Evolutionary conservation across 208 protist genomes (phyloP).

Genomic region (Leishmania guyanensis): DNA sequence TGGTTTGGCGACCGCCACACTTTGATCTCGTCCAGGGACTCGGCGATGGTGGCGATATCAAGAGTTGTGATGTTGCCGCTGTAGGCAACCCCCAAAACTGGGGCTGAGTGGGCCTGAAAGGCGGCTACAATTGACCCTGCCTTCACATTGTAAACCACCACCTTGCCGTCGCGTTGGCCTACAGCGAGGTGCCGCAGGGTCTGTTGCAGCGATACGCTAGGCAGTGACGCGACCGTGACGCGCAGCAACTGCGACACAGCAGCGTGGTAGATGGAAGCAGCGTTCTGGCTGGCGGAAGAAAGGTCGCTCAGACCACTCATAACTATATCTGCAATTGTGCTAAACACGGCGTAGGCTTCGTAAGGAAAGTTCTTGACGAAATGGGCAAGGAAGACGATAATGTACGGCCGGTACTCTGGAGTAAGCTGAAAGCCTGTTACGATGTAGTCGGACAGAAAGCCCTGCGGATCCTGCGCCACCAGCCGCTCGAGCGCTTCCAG

Average conservation of each 20-base stretch:
- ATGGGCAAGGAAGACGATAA: conserved; percentile 40
- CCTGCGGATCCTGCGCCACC: conserved; percentile 28
- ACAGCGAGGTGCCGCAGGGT: conserved; percentile 70
- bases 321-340: conserved; percentile 25
- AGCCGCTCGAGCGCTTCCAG: conserved; percentile 36
- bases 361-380: conserved; percentile 37
- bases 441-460: conserved; percentile 32
- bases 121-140: conserved; percentile 51
- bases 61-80: conserved; percentile 68
- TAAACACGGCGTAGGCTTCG: conserved; percentile 26
- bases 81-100: conserved; percentile 69
- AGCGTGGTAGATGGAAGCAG: conserved; percentile 36
- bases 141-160: conserved; percentile 75
- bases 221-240: conserved; percentile 42
- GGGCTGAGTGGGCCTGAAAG: conserved; percentile 58
- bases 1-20: conserved; percentile 62
- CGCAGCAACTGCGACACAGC: conserved; percentile 55
- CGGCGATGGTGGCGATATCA: conserved; percentile 75
- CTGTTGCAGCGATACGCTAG: conserved; percentile 79
- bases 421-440: conserved; percentile 23
- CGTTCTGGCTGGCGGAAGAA: conserved; percentile 26
- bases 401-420: conserved; percentile 22
- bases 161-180: conserved; percentile 57
- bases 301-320: conserved; percentile 13
- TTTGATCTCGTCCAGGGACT: conserved; percentile 62